These are phyloP conservation scores for Globisporangium ultimum DNA, from an alignment of 352 stramenopile species.

Conservation along the genomic window DNA sequence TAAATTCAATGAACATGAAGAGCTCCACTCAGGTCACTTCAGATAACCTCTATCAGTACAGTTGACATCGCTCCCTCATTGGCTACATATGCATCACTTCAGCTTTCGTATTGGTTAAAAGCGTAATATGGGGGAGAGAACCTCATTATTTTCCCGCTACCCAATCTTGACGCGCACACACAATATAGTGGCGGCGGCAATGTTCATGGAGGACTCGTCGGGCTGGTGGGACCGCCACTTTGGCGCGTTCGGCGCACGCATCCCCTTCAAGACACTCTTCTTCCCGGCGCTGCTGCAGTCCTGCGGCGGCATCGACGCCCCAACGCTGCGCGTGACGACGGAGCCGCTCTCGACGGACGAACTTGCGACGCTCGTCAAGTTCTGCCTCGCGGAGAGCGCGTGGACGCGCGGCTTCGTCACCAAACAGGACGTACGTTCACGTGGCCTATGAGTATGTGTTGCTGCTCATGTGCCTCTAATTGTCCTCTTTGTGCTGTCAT, in stretches of 20 bases:
- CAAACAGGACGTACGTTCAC: constrained; percentile 32
- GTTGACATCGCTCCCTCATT: no score
- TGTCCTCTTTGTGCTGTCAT: constrained; percentile 5
- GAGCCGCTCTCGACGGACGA: constrained; percentile 53
- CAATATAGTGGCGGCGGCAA: neutral
- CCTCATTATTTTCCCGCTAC: no score
- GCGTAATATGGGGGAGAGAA: no score
- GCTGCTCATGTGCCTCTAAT: neutral
- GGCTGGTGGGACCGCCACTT: constrained; percentile 34
- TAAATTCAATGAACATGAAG: no score
- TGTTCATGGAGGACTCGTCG: constrained; percentile 6
- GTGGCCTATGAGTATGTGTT: neutral
- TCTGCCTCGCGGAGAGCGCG: constrained; percentile 40
- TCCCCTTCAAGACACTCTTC: constrained; percentile 40
- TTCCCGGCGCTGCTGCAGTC: constrained; percentile 49
- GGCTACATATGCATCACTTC: no score
- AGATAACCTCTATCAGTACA: no score
- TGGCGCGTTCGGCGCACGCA: constrained; percentile 8
- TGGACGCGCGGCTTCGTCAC: constrained; percentile 41
- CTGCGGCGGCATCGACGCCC: constrained; percentile 15
- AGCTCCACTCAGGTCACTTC: no score
- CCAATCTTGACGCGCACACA: no score
- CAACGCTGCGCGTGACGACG: no score
- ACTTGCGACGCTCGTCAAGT: constrained; percentile 50
- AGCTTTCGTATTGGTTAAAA: no score